These are phyloP conservation scores for Albizia julibrissin DNA, from an alignment of 306 rosid genomes.

Conservation along the genomic window DNA sequence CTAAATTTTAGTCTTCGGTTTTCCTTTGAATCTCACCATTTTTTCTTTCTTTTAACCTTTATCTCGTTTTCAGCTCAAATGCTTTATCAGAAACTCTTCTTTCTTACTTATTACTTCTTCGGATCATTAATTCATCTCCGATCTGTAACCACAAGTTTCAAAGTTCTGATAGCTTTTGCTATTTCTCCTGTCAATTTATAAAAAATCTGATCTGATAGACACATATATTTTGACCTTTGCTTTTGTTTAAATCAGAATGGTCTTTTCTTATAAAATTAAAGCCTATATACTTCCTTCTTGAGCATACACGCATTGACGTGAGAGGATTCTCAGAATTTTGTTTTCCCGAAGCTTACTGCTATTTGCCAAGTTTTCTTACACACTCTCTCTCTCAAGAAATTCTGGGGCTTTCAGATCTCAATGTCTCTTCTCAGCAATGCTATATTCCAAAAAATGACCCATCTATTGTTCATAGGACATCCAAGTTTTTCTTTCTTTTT, in stretches of 20 bases:
- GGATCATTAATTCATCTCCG: neutral
- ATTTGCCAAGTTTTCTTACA: neutral
- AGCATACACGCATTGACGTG: neutral
- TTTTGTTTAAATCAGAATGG: conserved; percentile 12
- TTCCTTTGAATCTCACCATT: neutral
- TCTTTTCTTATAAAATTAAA: conserved; percentile 10
- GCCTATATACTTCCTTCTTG: neutral
- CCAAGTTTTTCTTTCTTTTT: neutral
- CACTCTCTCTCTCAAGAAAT: neutral
- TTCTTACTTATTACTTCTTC: neutral
- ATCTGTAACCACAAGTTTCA: neutral
- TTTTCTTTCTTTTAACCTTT: neutral
- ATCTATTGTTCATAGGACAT: conserved; percentile 11
- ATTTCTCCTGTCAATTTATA: neutral
- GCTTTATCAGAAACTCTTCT: neutral
- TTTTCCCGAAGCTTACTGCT: neutral
- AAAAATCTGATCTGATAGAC: neutral
- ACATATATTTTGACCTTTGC: neutral
- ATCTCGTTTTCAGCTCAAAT: neutral
- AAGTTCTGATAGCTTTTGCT: neutral
- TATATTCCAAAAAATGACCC: neutral
- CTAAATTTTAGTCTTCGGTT: neutral
- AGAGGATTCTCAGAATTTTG: neutral
- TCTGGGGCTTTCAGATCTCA: conserved; percentile 11
- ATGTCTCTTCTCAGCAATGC: neutral